These are phyloP conservation scores for Cladosporium sphaerospermum DNA, from an alignment of 2,329 filamentous ascomycete species.

Conservation along the genomic window DNA sequence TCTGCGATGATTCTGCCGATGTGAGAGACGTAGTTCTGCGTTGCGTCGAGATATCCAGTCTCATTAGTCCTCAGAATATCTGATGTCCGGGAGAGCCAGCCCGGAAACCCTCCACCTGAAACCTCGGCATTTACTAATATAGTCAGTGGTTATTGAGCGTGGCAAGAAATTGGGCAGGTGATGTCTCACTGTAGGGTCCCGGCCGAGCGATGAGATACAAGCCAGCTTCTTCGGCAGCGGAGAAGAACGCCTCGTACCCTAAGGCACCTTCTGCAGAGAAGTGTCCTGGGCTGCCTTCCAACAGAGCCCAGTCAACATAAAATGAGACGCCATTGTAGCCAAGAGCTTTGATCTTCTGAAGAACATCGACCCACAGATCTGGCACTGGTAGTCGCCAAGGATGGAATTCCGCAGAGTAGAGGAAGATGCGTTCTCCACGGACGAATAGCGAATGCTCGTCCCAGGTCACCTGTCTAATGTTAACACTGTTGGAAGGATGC, in stretches of 20 bases:
- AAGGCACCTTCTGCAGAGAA: constrained; percentile 68
- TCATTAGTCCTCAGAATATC: constrained; percentile 59
- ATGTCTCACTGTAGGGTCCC: constrained; percentile 18
- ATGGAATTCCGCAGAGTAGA: constrained; percentile 70
- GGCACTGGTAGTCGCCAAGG: constrained; percentile 60
- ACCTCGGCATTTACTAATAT: constrained; percentile 63
- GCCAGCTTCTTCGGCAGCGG: constrained; percentile 64
- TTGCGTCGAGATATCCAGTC: constrained; percentile 58
- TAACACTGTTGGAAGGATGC: background rate
- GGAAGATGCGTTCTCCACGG: constrained; percentile 60
- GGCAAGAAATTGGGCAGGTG: constrained; percentile 33
- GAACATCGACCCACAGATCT: constrained; percentile 62
- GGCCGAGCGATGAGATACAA: constrained; percentile 64
- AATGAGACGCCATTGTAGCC: constrained; percentile 77
- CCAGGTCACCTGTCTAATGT: background rate
- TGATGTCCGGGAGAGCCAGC: constrained; percentile 65
- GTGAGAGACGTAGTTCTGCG: constrained; percentile 58
- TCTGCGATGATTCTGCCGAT: constrained; percentile 63
- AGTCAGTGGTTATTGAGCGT: constrained; percentile 50
- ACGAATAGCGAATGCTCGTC: constrained; percentile 58
- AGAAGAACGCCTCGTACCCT: constrained; percentile 67
- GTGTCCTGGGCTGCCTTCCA: constrained; percentile 66
- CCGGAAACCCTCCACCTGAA: constrained; percentile 71
- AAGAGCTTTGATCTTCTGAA: constrained; percentile 76
- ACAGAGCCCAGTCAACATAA: constrained; percentile 70